A percentile compares a stretch with the other conserved stretches of the same genome.
phyloP scores from a whole-genome alignment of 2,329 filamentous ascomycete species.

The Neonectria sp. region DNA sequence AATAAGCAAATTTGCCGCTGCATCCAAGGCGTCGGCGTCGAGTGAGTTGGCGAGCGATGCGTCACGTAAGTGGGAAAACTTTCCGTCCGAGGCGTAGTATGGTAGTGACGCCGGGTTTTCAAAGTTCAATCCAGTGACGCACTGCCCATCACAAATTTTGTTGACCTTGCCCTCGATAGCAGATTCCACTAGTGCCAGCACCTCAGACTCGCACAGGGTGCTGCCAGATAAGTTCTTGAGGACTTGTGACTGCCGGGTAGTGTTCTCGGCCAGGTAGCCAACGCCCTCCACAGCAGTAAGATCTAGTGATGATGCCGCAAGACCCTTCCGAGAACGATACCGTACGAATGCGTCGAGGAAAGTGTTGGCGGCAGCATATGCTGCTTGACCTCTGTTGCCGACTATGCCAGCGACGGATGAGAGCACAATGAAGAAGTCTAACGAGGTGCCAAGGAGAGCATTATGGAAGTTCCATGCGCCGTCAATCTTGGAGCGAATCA shows the following conservation, averaged over 20 bases:
- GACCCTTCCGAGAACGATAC: constrained; percentile 14
- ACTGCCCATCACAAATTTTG: constrained; percentile 62
- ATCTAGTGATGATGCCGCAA: constrained; percentile 61
- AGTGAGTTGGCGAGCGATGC: constrained; percentile 49
- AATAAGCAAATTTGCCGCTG: constrained; percentile 22
- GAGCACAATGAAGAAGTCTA: constrained; percentile 70
- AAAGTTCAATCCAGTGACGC: constrained; percentile 69
- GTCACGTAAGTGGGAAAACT: constrained; percentile 65
- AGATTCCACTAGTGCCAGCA: constrained; percentile 67
- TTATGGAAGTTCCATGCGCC: constrained; percentile 70
- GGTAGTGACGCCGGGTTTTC: constrained; percentile 59
- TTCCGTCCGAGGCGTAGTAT: constrained; percentile 69
- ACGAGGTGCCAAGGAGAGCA: constrained; percentile 21
- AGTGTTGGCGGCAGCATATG: constrained; percentile 66
- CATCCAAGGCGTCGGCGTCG: constrained; percentile 25
- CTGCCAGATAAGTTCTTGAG: constrained; percentile 64
- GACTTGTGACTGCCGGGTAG: constrained; percentile 54
- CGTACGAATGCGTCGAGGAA: constrained; percentile 30
- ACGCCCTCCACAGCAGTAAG: constrained; percentile 67
- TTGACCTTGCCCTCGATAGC: constrained; percentile 63
- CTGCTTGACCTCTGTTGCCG: constrained; percentile 66
- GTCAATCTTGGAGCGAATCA: constrained; percentile 66
- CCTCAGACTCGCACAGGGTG: constrained; percentile 68
- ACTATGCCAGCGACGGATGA: constrained; percentile 67
- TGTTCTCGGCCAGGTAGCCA: constrained; percentile 66